Base-by-base conservation (phyloP, 257 asterid species). In the Gentiana dahurica region DNA sequence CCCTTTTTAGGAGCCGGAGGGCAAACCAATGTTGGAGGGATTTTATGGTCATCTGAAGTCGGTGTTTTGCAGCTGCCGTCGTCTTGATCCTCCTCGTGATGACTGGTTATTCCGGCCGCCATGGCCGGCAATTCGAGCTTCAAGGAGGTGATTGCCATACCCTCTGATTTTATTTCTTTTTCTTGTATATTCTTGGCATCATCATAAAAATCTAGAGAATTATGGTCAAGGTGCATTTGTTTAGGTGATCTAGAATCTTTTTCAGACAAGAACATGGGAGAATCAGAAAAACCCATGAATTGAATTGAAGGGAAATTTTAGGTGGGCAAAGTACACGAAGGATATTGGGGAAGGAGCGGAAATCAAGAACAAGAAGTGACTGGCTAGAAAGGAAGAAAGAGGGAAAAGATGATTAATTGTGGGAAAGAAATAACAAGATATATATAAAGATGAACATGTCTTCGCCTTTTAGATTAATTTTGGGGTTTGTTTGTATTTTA, bases 1-100 rank as follows among this genome's bases (percentile, higher is more conserved):
- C n/a, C n/a, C 65, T 86, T 86, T 61, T 77, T 75, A 32, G 95
- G 94, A 49, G 90, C 76, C 2, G 82, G 73, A 3, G 95, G 95
- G 59, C 75, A 82, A 63, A 69, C 73, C 51, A 33, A 9, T 24
- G 7, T 56, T 34, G 63, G 62, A 34, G 65, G 62, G 36, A 51
- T 54, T 15, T 51, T 58, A 2, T 58, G 62, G 35, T 75, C 87
- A 54, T n/a, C 60, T 48, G 79, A 67, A 41, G 63, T 79, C 32
- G 95, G 94, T 36, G 94, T 81, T 34, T 48, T 71, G 69, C 78
- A 76, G 61, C 65, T 69, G 0, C 52, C 72, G 35, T 37, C 64
- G 3, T 58, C 77, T 11, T 60, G 62, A 4, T 61, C 69, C 7
- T 41, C 75, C 5, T 12, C 52, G 36, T 0, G 39, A 1, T 53